Conservation (phyloP, 2,329 filamentous ascomycete species). For the Trichoderma afroharzianum region DNA sequence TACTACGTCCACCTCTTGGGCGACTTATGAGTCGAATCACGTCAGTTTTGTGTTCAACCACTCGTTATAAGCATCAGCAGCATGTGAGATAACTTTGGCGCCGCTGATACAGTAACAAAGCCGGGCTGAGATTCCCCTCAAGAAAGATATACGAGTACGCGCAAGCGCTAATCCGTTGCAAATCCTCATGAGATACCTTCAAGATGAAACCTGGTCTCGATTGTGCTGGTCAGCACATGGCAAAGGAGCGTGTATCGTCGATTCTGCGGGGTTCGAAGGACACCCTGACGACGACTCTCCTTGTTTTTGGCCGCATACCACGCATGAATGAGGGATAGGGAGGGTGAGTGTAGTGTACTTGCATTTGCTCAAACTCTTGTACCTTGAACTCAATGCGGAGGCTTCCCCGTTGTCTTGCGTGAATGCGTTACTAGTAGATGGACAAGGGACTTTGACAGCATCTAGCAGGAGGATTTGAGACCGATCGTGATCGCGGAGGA, state of each 20-base stretch:
- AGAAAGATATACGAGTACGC: not conserved
- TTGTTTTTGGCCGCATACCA: not conserved
- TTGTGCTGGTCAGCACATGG: not conserved
- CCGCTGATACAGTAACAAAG: not conserved
- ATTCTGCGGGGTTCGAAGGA: not conserved
- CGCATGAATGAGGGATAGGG: not conserved
- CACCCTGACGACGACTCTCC: not conserved
- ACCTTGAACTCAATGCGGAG: not conserved
- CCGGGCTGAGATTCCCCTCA: not conserved
- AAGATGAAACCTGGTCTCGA: not conserved
- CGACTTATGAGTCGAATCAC: not conserved
- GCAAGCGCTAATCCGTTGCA: not conserved
- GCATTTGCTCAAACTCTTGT: not conserved
- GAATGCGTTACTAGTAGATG: not conserved
- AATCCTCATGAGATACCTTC: not conserved
- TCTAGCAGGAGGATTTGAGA: not conserved
- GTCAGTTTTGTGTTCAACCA: not conserved
- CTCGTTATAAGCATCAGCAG: conserved; percentile 3
- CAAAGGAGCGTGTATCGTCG: not conserved
- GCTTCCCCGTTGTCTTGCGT: not conserved
- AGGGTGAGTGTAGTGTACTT: conserved; percentile 15
- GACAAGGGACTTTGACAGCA: not conserved
- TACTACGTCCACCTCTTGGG: not conserved
- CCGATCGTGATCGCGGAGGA: not conserved
- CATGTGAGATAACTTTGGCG: conserved; percentile 5